Base-by-base conservation (phyloP, 192 early-diverging fungal species). In the Coemansia sp. region DNA sequence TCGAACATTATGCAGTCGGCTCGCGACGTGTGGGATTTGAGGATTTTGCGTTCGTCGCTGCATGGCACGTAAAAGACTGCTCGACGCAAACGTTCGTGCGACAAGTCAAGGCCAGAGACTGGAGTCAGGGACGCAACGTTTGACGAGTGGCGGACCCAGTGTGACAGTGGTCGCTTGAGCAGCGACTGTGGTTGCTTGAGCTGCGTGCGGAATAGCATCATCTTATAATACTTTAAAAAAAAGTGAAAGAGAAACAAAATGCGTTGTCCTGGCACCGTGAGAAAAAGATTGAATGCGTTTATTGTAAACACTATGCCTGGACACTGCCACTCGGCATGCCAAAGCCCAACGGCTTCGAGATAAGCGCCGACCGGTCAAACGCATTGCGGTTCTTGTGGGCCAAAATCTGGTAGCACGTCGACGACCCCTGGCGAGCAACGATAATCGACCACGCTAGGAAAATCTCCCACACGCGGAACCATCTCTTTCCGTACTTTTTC, bases 391-490 rank as follows among this genome's bases (percentile, higher is more conserved):
- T 98, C 89, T 98, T 98, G 90, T 95, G 93, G 53, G 87, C 88
- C 51, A 94, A 85, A 71, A 98, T 91, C 85, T 96, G 94, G 91
- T 91, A 98, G 82, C 91, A 92, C 37, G 95, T 98, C 22, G 96
- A 92, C 75, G 89, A 91, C 15, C 96, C 96, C 85, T 98, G 96
- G 72, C 96, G 89, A 49, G 95, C 90, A 61, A 96, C 87, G 68
- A 98, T 96, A 64, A 90, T 87, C 48, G 93, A 95, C 92, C 93
- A 98, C 53, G 93, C 92, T 65, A 98, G 88, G 90, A 98, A 98
- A 79, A 96, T 89, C 87, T 98, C 93, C 96, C 96, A 98, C 73
- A 93, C 84, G 66, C 95, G 87, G 87, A 87, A 92, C 92, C 91
- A 93, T 64, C 89, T 87, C 70, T 92, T 89, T 55, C 94, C 94